These are phyloP conservation scores for Leptosphaerulina australis DNA, from an alignment of 2,329 filamentous ascomycete genomes.

Conservation along the genomic window DNA sequence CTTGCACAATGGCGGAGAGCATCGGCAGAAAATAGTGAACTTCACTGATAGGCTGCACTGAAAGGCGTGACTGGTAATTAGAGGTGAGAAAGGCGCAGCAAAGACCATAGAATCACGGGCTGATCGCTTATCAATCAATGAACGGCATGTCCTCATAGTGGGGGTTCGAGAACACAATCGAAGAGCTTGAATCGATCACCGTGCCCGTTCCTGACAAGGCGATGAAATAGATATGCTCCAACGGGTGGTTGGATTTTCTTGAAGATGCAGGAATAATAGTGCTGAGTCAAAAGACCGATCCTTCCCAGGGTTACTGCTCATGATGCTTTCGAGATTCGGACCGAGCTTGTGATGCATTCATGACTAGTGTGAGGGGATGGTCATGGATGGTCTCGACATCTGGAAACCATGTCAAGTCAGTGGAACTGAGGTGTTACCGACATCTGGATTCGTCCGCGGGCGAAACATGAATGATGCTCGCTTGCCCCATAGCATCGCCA, in stretches of 20 bases:
- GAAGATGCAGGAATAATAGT: neutral
- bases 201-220: constrained; percentile 28
- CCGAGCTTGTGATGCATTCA: constrained; percentile 5
- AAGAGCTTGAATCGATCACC: constrained; percentile 21
- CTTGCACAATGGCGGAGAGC: constrained; percentile 21
- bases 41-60: constrained; percentile 21
- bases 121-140: constrained; percentile 30
- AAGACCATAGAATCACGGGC: constrained; percentile 13
- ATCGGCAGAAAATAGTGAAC: constrained; percentile 13
- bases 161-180: constrained; percentile 32
- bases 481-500: neutral
- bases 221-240: constrained; percentile 6
- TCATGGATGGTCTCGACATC: neutral
- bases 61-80: constrained; percentile 17
- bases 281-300: neutral
- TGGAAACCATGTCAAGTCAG: neutral
- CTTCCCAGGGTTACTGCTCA: neutral
- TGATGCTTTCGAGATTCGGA: neutral
- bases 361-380: neutral
- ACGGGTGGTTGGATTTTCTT: neutral
- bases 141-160: constrained; percentile 18
- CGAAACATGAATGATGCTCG: neutral
- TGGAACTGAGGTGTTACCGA: constrained; percentile 3
- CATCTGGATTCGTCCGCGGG: neutral
- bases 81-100: constrained; percentile 29